Percentiles rank a stretch among this genome's conserved stretches.
phyloP scores from a whole-genome alignment of 805 yeast genomes.

The Myxozyma kluyveri region DNA sequence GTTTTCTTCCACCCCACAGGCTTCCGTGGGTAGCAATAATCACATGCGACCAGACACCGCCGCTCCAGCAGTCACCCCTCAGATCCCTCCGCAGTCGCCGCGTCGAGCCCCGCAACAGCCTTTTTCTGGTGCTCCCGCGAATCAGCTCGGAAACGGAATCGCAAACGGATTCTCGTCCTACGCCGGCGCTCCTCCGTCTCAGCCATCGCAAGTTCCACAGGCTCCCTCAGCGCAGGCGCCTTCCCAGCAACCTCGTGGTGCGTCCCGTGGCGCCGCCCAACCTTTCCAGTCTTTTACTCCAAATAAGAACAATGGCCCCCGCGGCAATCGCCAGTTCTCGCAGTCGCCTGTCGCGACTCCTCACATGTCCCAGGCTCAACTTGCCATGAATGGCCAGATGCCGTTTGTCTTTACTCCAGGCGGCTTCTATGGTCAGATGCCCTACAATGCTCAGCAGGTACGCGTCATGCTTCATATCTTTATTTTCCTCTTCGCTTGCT shows the following conservation, averaged over 20 bases:
- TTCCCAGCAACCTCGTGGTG: constrained; percentile 15
- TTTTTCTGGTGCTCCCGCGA: neutral
- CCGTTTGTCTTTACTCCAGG: neutral
- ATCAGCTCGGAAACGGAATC: neutral
- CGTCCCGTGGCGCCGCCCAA: constrained; percentile 24
- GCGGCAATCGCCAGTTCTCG: constrained; percentile 5
- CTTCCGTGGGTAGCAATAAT: constrained; percentile 18
- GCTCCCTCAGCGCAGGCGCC: constrained; percentile 5
- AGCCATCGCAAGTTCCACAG: neutral
- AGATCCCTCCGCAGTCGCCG: constrained; percentile 27
- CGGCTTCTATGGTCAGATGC: neutral
- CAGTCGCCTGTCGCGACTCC: constrained; percentile 26
- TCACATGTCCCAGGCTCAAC: constrained; percentile 23
- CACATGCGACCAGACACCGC: constrained; percentile 29
- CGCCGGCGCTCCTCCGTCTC: neutral
- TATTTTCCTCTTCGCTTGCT: neutral
- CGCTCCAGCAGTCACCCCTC: constrained; percentile 16
- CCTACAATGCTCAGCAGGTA: neutral
- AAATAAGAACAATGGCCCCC: constrained; percentile 18
- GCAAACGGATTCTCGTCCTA: neutral
- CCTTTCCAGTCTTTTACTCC: constrained; percentile 11
- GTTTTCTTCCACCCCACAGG: constrained; percentile 12
- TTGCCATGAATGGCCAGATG: constrained; percentile 5
- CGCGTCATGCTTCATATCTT: neutral
- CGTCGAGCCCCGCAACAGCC: constrained; percentile 21